Evolutionary conservation across 352 stramenopile genomes (phyloP).

Genomic region (Phytophthora citrophthora): DNA sequence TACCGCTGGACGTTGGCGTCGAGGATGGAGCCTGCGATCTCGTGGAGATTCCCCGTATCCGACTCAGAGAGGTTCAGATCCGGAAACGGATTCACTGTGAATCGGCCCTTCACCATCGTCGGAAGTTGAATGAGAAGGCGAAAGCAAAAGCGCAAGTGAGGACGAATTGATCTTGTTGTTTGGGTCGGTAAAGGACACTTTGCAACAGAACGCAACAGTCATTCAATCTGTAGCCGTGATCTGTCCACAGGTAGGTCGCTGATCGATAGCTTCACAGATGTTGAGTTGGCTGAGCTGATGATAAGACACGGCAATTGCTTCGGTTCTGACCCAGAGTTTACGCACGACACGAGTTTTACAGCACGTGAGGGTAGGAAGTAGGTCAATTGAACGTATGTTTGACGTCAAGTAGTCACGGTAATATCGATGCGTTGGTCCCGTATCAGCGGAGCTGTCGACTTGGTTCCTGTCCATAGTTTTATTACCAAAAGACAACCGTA

Average conservation of each 20-base stretch:
- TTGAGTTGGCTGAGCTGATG: conserved; percentile 15
- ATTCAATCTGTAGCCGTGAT: not conserved
- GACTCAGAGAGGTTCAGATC: conserved; percentile 20
- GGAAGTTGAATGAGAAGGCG: conserved; percentile 1
- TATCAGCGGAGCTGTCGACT: not conserved
- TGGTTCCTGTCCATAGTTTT: not conserved
- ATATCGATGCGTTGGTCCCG: not conserved
- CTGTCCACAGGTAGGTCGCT: not conserved
- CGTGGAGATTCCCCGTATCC: conserved; percentile 30
- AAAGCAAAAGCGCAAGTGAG: conserved; percentile 26
- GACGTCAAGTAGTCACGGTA: not conserved
- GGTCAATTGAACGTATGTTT: not conserved
- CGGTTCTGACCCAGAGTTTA: conserved; percentile 5
- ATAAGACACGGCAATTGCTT: conserved; percentile 22
- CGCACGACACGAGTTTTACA: not conserved
- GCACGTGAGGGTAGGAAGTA: too few species aligned
- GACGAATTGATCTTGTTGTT: not conserved
- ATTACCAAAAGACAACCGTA: too few species aligned
- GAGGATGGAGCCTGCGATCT: conserved; percentile 33
- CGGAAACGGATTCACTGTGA: conserved; percentile 42
- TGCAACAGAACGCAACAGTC: not conserved
- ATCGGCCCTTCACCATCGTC: conserved; percentile 37
- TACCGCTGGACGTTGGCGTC: conserved; percentile 32
- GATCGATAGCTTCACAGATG: not conserved
- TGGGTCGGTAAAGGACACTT: not conserved